Evolutionary conservation across 176 grass and related monocot species (phyloP), one percentile per base, ranked within the genome.

Genomic region (Oryza glaberrima): DNA sequence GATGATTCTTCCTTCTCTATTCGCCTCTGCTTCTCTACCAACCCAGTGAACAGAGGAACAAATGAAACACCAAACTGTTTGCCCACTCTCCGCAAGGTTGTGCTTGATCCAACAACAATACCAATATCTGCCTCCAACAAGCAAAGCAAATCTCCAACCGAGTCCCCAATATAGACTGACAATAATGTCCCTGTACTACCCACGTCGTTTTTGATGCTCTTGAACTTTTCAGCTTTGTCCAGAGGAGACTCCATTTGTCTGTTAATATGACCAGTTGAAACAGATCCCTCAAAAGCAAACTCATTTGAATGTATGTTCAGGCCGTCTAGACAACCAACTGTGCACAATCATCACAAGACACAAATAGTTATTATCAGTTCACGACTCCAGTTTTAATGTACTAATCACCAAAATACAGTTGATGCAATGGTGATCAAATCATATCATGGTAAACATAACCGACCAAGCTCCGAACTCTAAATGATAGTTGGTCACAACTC

Each of bases 61-160:
- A 99, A 99, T 36, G 88, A 92, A 76, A 96, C 90, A 38, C 96
- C 96, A 79, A 92, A 99, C 26, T 89, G 88, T 81, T 92, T 91
- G 46, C 96, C 94, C 35, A 99, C 75, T 91, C 83, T 99, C 56
- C 90, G 92, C 77, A 99, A 86, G 65, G 83, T 91, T 73, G 81
- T 87, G 85, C 94, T 99, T 66, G 90, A 94, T 75, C 97, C 97
- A 84, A 99, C 88, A 34, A 96, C 90, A 30, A 99, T 99, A 79
- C 97, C 97, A 73, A 96, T 87, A 86, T 99, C 94, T 54, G 94
- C 97, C 85, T 96, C 89, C 76, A 99, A 73, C 84, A 99, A 90
- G 81, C 96, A 96, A 15, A 99, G 88, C 86, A 99, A 88, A 88
- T 99, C 96, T 81, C 96, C 94, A 69, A 96, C 86, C 0, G 96